phyloP scores from a whole-genome alignment of 768 basidiomycete genomes.

The Hebeloma cylindrosporum region DNA sequence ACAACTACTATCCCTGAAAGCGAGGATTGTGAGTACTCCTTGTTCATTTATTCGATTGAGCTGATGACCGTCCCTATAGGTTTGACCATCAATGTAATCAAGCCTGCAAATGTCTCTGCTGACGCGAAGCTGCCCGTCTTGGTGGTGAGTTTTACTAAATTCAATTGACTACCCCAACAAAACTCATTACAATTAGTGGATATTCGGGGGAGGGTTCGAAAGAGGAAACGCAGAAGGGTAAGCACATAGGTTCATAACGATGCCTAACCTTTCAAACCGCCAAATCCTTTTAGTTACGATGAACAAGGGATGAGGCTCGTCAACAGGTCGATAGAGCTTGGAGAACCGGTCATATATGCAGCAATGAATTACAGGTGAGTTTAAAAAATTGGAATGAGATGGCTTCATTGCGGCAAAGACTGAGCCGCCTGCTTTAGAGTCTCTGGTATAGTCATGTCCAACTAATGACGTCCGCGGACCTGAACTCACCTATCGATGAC shows the following conservation, averaged over 20 bases:
- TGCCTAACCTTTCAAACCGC: neutral
- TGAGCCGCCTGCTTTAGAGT: constrained; percentile 14
- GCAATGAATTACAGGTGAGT: constrained; percentile 50
- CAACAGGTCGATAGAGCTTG: constrained; percentile 41
- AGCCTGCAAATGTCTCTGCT: constrained; percentile 35
- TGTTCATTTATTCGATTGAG: neutral
- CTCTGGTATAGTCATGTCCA: constrained; percentile 16
- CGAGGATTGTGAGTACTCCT: constrained; percentile 26
- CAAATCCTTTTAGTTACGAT: constrained; percentile 33
- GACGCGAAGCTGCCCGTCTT: constrained; percentile 47
- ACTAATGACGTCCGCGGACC: too few species aligned
- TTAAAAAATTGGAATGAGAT: too few species aligned
- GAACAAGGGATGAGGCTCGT: constrained; percentile 37
- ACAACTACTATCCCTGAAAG: constrained; percentile 6
- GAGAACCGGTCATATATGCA: constrained; percentile 49
- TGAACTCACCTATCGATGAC: too few species aligned
- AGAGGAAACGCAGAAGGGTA: constrained; percentile 23
- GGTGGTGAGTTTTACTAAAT: constrained; percentile 35
- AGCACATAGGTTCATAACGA: neutral
- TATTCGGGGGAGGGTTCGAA: constrained; percentile 38
- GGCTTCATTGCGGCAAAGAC: neutral
- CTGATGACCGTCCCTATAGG: constrained; percentile 21
- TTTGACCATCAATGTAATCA: constrained; percentile 48
- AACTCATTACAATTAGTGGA: constrained; percentile 35
- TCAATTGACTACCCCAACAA: neutral